Evolutionary conservation across 257 asterid genomes (phyloP), one percentile per base, ranked within the genome.

Genomic region (Hygrophila difformis): DNA sequence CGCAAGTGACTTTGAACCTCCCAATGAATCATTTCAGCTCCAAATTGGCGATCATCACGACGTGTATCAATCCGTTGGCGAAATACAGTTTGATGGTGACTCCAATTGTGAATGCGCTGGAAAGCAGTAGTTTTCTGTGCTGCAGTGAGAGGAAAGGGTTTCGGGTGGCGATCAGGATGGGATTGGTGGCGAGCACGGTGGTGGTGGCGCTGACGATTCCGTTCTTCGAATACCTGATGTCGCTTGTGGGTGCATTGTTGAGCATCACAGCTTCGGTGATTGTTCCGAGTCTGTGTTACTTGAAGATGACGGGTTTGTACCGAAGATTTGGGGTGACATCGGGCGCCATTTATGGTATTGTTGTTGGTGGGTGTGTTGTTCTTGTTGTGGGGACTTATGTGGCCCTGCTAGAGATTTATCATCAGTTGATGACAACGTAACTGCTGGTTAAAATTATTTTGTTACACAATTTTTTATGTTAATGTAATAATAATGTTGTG

Each of bases 1-100:
- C 98, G 26, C 98, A 89, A 40, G 58, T 89, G 16, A 85, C 98
- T 0, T 23, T 89, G 73, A 79, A 82, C 55, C 94, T 85, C n/a
- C 93, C 81, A 0, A 68, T 60, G 0, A 24, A 61, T 10, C 72
- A 55, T 17, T 17, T 77, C 1, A 85, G 91, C 60, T 80, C 94
- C 2, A 73, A 50, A 56, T 71, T 85, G 18, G 96, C 94, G 0
- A 85, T 85, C 35, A 75, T 61, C 84, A 82, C 98, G 1, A 78
- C 96, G 7, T 57, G 85, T 18, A 73, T 89, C 24, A 89, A 73
- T 59, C 98, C 96, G 0, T 52, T 89, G 5, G 93, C 94, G 3
- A 89, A 89, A 34, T 89, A 82, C 23, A 84, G 93, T 2, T 43
- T 85, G 63, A 85, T 82, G 96, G 73, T 80, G 18, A 80, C 71